Percentiles rank a stretch among this genome's conserved stretches.
Evolutionary conservation across 1,139 yeast species (phyloP).

Genomic region (Yamadazyma triangularis): DNA sequence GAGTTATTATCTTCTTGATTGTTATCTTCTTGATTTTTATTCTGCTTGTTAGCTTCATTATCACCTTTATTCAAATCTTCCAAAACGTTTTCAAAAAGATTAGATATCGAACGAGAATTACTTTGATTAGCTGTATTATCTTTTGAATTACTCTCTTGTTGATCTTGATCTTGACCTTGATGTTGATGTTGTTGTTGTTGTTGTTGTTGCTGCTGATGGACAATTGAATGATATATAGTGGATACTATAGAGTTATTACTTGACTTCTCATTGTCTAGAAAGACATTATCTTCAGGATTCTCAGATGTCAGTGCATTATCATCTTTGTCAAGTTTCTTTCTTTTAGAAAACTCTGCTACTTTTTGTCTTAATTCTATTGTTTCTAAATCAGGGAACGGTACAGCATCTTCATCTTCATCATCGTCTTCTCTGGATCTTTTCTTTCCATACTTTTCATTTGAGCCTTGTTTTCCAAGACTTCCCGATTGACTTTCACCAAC

Average conservation of each 20-base stretch:
- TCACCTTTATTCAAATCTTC: conserved; percentile 10
- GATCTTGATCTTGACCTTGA: not conserved
- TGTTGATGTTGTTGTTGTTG: conserved; percentile 5
- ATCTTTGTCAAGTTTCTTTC: conserved; percentile 8
- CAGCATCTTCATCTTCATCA: conserved; percentile 11
- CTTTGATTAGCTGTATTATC: conserved; percentile 17
- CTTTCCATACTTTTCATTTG: not conserved
- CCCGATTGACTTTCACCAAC: too few relatives aligned
- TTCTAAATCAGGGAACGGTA: conserved; percentile 21
- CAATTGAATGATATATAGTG: conserved; percentile 28
- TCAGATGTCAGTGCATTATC: conserved; percentile 6
- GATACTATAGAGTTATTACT: conserved; percentile 21
- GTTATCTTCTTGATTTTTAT: not conserved
- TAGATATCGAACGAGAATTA: conserved; percentile 23
- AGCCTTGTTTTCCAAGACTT: too few relatives aligned
- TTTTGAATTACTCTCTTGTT: conserved; percentile 7
- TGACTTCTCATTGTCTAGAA: conserved; percentile 20
- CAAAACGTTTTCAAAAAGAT: conserved; percentile 27
- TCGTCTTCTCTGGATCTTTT: not conserved
- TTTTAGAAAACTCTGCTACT: conserved; percentile 7
- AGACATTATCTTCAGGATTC: conserved; percentile 25
- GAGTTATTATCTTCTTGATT: conserved; percentile 12
- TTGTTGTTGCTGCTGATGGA: conserved; percentile 12
- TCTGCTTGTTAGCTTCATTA: not conserved
- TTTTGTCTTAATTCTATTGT: conserved; percentile 17